Evolutionary conservation across 1,284 basidiomycete species (phyloP), one percentile per base, ranked within the genome.

Genomic region (Chondrostereum purpureum): DNA sequence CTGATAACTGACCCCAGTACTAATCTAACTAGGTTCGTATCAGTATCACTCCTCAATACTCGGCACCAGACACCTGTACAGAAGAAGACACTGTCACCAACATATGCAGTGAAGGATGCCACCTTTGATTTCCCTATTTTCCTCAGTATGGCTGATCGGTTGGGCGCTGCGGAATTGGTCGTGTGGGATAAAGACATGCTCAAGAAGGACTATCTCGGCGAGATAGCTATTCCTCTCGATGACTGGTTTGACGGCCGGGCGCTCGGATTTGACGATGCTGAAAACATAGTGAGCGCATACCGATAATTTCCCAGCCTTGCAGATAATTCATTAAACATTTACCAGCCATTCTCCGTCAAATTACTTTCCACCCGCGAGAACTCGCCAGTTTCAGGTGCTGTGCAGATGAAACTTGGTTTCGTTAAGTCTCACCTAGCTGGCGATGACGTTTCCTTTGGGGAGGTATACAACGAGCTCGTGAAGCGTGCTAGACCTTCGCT

Each of bases 151-250:
- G 83, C 82, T 0, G 87, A 84, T 45, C 73, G 75, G 35, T 75
- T 92, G 10, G 84, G 86, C 35, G 81, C 78, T 4, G 58, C 97
- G 41, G 92, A 97, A 61, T 72, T 92, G 39, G 84, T 97, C 22
- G 73, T 92, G 0, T 98, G 94, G 94, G 92, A 95, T 66, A 92
- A 89, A 68, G 94, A 95, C 58, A 68, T 84, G 54, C 64, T 92
- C 53, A 79, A 75, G 59, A 93, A 95, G 68, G 93, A 96, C 48
- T 98, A 97, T 64, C 77, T 98, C 40, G 95, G 95, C 21, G 95
- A 98, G 64, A 77, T 81, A 8, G 77, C 81, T 1, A 59, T 97
- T 5, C 76, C 78, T 0, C 60, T 95, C 19, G 80, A 86, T 21
- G 79, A 88, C 38, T 97, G 92, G 92, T 92, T 92, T 59, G 54